A percentile compares a stretch with the other conserved stretches of the same genome.
Evolutionary conservation across 768 basidiomycete species (phyloP).

Genomic region (Gloeostereum incarnatum): DNA sequence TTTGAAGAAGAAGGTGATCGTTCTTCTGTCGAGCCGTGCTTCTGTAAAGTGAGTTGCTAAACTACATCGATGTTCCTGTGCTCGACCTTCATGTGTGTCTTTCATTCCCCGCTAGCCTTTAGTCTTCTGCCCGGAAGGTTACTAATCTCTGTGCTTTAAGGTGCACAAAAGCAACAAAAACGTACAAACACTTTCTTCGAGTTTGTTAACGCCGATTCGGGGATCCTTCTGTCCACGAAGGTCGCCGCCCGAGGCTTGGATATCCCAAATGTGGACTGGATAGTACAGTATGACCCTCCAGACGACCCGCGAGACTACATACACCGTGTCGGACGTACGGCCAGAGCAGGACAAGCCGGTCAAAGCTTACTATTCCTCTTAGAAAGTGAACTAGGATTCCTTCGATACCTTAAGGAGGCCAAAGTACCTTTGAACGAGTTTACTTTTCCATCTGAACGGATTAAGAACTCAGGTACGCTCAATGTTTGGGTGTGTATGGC

Average conservation of each 20-base stretch:
- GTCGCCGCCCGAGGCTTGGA: conserved; percentile 97
- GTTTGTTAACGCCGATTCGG: conserved; percentile 90
- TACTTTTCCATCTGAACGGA: conserved; percentile 82
- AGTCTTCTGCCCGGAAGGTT: too few species aligned
- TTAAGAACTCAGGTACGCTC: conserved; percentile 96
- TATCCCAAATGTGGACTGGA: conserved; percentile 97
- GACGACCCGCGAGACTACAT: conserved; percentile 99
- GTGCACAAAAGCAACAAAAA: conserved; percentile 99
- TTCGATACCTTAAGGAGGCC: conserved; percentile 93
- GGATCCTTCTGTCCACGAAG: conserved; percentile 94
- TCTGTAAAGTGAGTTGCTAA: conserved; percentile 95
- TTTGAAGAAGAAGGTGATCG: conserved; percentile 95
- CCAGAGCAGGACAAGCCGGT: conserved; percentile 92
- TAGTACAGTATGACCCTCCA: conserved; percentile 97
- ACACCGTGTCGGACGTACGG: conserved; percentile 96
- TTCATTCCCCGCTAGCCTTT: background rate
- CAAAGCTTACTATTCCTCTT: conserved; percentile 92
- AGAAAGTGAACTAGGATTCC: conserved; percentile 90
- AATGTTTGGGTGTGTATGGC: too few species aligned
- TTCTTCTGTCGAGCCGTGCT: conserved; percentile 97
- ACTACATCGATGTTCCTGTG: conserved; percentile 98
- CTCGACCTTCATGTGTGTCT: conserved; percentile 77
- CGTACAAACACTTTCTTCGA: conserved; percentile 99
- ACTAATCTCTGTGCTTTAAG: conserved; percentile 35
- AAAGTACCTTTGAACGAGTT: conserved; percentile 98